A percentile compares a stretch with the other conserved stretches of the same genome.
Conservation (phyloP, 345 rosid species). For the Arabidopsis arenosa region DNA sequence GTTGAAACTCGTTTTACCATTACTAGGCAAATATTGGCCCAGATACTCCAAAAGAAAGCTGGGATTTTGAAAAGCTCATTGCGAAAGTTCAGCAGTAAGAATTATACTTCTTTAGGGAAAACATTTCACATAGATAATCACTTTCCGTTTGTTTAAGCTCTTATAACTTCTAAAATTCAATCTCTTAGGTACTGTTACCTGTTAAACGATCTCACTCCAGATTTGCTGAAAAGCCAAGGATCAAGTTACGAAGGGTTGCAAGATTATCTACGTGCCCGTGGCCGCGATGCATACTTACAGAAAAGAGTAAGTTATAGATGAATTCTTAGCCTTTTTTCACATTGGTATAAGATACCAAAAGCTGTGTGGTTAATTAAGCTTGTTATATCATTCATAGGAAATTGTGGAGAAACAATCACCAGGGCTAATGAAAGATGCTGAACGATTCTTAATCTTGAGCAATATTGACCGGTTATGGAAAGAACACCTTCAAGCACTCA, state of each 20-base stretch:
- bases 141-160: background rate
- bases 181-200: constrained; percentile 84
- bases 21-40: constrained; percentile 84
- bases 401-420: constrained; percentile 84
- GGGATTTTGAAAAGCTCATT: constrained; percentile 92
- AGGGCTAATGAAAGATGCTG: constrained; percentile 92
- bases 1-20: constrained; percentile 17
- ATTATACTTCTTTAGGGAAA: background rate
- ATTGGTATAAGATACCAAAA: constrained; percentile 14
- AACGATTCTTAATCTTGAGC: constrained; percentile 83
- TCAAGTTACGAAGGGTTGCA: constrained; percentile 74
- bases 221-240: constrained; percentile 66
- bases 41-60: constrained; percentile 72
- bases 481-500: constrained; percentile 94
- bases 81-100: constrained; percentile 93
- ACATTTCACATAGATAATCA: constrained; percentile 1
- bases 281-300: constrained; percentile 89
- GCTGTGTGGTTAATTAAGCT: constrained; percentile 27
- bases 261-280: constrained; percentile 77
- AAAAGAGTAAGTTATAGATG: constrained; percentile 62
- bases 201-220: constrained; percentile 79
- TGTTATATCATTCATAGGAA: constrained; percentile 50
- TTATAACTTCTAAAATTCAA: constrained; percentile 13
- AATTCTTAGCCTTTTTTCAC: constrained; percentile 2
- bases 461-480: constrained; percentile 96